Base-by-base conservation (phyloP, 169 alveolate species). In the Plasmodium malariae region DNA sequence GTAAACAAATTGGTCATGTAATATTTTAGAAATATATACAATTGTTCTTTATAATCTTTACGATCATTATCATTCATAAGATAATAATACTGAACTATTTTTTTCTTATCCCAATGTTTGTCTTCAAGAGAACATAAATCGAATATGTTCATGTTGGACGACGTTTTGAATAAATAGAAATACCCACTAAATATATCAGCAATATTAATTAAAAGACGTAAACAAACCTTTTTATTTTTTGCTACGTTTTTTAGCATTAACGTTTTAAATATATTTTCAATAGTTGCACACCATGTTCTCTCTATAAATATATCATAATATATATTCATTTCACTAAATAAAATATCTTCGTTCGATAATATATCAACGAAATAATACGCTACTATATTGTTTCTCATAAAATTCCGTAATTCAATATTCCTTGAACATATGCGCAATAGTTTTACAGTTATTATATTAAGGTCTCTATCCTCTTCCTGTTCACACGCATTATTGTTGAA, bases 171-270 rank as follows among this genome's bases (percentile, higher is more conserved):
- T 62, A 19, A 55, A 55, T 85, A 85, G 55, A 69, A 85, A 62
- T 68, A 69, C 34, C 76, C 72, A 69, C 87, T 85, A 72, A 69
- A 85, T 17, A 85, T 85, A 60, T 85, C 92, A 40, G 87, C 92
- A 11, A 85, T 7, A 32, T 40, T 57, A 62, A 85, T 85, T 85
- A 85, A 43, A 69, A 85, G 92, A 7, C 92, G 85, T 14, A 85
- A 69, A 69, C 74, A 69, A 30, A 85, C 60, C 40, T 85, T 85
- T 55, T 85, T 68, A 55, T 85, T 72, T 60, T 85, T 69, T 60
- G 54, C 11, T 57, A 85, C 37, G 24, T 85, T 85, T 21, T 55
- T 68, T 85, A 69, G 48, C 76, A 85, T 48, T 57, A 85, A 67
- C 0, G 74, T 73, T 69, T 70, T 51, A 73, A 85, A 85, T 28